Conservation (phyloP, 768 basidiomycete species). For the Leucogyrophana mollusca region DNA sequence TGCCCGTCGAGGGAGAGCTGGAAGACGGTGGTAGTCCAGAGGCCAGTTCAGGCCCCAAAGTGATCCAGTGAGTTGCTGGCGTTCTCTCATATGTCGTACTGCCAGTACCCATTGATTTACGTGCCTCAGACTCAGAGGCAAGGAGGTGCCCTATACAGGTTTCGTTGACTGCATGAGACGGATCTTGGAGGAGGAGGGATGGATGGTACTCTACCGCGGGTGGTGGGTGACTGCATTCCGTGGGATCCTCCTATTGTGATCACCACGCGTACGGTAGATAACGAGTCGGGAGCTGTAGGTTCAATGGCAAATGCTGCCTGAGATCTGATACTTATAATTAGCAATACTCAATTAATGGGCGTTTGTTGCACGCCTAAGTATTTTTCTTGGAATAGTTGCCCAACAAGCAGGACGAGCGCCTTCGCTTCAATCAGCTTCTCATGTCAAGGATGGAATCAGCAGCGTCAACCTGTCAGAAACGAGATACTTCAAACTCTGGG, state of each 20-base stretch:
- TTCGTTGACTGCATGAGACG: slow-evolving; percentile 28
- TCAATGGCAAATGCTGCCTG: no score
- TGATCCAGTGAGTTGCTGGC: slow-evolving; percentile 10
- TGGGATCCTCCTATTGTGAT: slow-evolving; percentile 2
- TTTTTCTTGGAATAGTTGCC: no score
- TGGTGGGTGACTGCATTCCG: slow-evolving; percentile 28
- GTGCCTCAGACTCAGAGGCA: slow-evolving; percentile 20
- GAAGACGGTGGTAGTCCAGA: neutral
- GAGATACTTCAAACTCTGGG: no score
- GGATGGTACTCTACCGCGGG: slow-evolving; percentile 31
- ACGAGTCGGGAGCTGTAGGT: neutral
- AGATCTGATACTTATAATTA: no score
- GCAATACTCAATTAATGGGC: no score
- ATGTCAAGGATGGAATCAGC: no score
- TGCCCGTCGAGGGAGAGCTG: neutral
- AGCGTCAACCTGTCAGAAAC: no score
- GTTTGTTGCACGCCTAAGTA: no score
- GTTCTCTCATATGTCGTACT: neutral
- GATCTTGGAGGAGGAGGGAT: slow-evolving; percentile 36
- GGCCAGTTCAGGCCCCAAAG: neutral
- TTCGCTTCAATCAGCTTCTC: no score
- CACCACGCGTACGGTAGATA: neutral
- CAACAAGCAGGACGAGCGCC: no score
- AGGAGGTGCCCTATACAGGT: slow-evolving; percentile 29
- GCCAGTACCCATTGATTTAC: neutral